Percentiles rank a stretch among this genome's conserved stretches.
Conservation (phyloP, 2,329 filamentous ascomycete species). For the Aspergillus terreus region DNA sequence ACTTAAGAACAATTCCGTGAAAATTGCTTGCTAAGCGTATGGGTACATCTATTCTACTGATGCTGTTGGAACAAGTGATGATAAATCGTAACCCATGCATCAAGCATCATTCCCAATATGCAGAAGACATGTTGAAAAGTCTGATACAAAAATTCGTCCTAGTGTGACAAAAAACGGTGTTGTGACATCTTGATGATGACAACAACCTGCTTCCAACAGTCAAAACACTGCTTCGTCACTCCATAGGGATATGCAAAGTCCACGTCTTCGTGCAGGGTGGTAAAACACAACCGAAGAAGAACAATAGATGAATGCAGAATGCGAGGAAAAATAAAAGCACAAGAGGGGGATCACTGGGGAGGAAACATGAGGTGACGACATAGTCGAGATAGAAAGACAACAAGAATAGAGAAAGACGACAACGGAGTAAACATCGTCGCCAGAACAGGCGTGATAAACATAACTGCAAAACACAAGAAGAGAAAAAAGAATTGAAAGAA, state of each 20-base stretch:
- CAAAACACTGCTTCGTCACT: constrained; percentile 4
- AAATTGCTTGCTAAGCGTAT: constrained; percentile 21
- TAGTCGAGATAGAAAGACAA: constrained; percentile 1
- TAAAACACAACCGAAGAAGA: constrained; percentile 2
- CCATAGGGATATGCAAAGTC: constrained; percentile 4
- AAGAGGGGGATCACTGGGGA: constrained; percentile 1
- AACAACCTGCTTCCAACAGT: constrained; percentile 4
- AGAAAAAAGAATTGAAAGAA: constrained; percentile 13
- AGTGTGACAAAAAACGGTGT: neutral
- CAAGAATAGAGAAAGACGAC: constrained; percentile 5
- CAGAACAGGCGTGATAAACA: constrained; percentile 9
- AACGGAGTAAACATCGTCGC: constrained; percentile 3
- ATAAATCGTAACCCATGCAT: constrained; percentile 12
- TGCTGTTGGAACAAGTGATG: constrained; percentile 16
- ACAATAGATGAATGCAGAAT: neutral
- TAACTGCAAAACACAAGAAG: constrained; percentile 6
- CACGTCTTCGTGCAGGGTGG: constrained; percentile 1
- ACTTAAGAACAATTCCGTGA: too few relatives aligned
- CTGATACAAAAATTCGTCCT: constrained; percentile 1
- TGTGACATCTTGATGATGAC: constrained; percentile 2
- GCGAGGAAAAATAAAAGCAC: constrained; percentile 9
- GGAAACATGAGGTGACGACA: neutral
- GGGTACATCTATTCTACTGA: constrained; percentile 35
- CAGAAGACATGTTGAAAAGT: constrained; percentile 8
- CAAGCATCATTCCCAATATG: constrained; percentile 11